These are phyloP conservation scores for Liriodendron chinense DNA, from an alignment of 164 flowering plant species.

Conservation along the genomic window DNA sequence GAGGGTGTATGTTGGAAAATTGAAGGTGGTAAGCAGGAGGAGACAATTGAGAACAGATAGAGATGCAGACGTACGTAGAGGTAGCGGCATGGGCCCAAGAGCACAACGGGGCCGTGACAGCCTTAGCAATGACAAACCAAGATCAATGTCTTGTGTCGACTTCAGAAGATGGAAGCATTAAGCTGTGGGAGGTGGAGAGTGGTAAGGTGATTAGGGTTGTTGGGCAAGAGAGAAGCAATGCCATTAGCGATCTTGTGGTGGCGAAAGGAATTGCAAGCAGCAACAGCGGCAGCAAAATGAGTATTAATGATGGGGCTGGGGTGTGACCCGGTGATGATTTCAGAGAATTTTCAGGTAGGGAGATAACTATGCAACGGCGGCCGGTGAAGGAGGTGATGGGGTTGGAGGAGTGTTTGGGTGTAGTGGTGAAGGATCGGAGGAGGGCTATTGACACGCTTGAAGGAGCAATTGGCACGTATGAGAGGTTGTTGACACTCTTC, in stretches of 20 bases:
- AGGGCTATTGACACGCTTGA: conserved; percentile 44
- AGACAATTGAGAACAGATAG: background rate
- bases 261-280: conserved; percentile 16
- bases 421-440: conserved; percentile 33
- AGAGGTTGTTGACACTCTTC: conserved; percentile 41
- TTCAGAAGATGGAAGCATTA: conserved; percentile 44
- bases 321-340: background rate
- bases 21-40: conserved; percentile 14
- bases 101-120: conserved; percentile 30
- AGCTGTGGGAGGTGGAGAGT: conserved; percentile 34
- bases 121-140: conserved; percentile 11
- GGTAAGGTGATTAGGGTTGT: conserved; percentile 22
- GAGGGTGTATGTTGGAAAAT: conserved; percentile 28
- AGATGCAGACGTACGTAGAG: conserved; percentile 2
- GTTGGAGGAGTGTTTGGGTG: conserved; percentile 29
- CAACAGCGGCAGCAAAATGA: background rate
- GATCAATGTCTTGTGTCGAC: conserved; percentile 36
- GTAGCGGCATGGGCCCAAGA: conserved; percentile 20
- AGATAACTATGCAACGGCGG: conserved; percentile 10
- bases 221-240: conserved; percentile 21
- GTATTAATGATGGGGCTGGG: background rate
- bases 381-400: conserved; percentile 26
- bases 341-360: conserved; percentile 15
- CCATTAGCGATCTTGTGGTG: conserved; percentile 32
- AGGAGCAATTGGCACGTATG: conserved; percentile 36